Percentiles rank a stretch among this genome's conserved stretches.
Conservation (phyloP, 768 basidiomycete species). For the Lentinus brumalis region DNA sequence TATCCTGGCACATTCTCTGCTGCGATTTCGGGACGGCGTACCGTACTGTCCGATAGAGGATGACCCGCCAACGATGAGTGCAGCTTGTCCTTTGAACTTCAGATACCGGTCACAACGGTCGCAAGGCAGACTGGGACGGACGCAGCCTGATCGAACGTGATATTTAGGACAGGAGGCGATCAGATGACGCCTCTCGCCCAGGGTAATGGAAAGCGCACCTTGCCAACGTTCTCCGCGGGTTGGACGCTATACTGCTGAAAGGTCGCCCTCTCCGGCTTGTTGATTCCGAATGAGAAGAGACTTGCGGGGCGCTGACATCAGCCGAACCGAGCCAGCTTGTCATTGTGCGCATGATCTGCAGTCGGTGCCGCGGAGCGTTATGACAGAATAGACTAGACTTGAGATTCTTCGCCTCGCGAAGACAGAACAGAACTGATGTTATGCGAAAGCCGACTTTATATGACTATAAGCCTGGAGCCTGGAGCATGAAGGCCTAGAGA, state of each 20-base stretch:
- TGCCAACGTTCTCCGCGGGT: constrained; percentile 25
- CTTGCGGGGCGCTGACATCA: background rate
- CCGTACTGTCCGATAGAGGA: too few species aligned
- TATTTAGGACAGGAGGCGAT: constrained; percentile 11
- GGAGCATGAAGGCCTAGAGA: too few species aligned
- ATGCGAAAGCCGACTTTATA: too few species aligned
- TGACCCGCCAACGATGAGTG: background rate
- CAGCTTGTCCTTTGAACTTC: background rate
- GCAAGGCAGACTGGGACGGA: constrained; percentile 31
- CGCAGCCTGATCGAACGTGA: constrained; percentile 32
- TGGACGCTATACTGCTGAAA: constrained; percentile 31
- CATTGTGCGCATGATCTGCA: too few species aligned
- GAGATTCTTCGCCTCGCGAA: too few species aligned
- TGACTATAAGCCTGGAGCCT: too few species aligned
- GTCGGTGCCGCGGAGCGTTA: too few species aligned
- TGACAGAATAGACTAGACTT: too few species aligned
- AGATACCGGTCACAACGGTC: background rate
- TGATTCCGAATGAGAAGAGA: background rate
- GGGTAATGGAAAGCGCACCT: background rate
- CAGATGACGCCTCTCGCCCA: background rate
- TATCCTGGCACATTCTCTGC: too few species aligned
- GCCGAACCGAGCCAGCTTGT: constrained; percentile 2
- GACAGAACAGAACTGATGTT: too few species aligned
- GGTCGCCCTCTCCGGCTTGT: background rate
- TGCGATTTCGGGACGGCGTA: too few species aligned